phyloP scores from a whole-genome alignment of 169 alveolate species.

The Cyclospora cayetanensis region DNA sequence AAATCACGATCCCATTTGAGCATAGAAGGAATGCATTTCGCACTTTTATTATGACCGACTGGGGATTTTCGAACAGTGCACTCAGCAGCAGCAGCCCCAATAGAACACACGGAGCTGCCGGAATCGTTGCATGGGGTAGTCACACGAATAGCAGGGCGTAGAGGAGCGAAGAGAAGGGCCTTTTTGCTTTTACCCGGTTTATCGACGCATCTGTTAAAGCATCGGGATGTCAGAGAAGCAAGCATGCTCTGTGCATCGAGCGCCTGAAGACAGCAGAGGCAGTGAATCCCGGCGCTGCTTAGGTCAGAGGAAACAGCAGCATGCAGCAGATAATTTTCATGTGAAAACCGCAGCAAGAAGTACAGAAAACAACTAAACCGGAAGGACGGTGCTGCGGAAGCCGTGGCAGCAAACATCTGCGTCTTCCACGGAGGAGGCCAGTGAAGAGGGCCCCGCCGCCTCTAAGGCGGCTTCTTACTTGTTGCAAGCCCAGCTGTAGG shows the following conservation, averaged over 20 bases:
- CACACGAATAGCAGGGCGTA: background rate
- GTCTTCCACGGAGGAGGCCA: background rate
- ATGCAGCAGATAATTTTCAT: background rate
- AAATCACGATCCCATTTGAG: too few relatives aligned
- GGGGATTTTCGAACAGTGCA: background rate
- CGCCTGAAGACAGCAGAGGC: conserved; percentile 2
- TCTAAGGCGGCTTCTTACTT: background rate
- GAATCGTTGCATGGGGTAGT: background rate
- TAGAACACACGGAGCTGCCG: background rate
- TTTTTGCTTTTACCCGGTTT: conserved; percentile 11
- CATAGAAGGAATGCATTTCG: too few relatives aligned
- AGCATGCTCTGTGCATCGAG: conserved; percentile 53
- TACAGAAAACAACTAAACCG: too few relatives aligned
- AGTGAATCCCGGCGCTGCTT: background rate
- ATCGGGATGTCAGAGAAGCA: conserved; percentile 38
- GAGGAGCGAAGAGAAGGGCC: background rate
- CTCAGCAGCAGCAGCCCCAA: background rate
- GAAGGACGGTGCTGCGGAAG: background rate
- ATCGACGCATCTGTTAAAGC: conserved; percentile 38
- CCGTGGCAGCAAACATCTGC: background rate
- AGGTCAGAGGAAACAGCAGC: background rate
- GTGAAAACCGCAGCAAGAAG: background rate
- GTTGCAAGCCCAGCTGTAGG: conserved; percentile 57
- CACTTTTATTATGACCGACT: background rate
- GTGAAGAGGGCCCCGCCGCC: background rate